Base-by-base conservation (phyloP, 176 grass and related monocot genomes). In the Phyllostachys edulis region DNA sequence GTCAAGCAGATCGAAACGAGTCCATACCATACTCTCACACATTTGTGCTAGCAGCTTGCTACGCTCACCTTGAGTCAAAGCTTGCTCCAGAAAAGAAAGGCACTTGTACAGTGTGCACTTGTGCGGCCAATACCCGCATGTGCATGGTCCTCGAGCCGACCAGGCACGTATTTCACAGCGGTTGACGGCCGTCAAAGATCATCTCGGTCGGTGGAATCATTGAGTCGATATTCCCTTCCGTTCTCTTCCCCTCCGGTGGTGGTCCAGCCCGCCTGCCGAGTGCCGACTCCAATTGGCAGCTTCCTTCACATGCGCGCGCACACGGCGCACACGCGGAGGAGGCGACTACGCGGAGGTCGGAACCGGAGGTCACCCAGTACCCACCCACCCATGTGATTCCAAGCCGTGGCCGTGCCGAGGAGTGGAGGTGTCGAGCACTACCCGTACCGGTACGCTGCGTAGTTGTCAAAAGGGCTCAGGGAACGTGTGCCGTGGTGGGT, bases 301-400 rank as follows among this genome's bases (percentile, higher is more conserved):
- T 77, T 76, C 71, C 63, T 67, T 81, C 77, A 81, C 71, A 81
- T 89, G 87, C 34, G 32, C 41, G 63, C 63, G 32, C 78, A n/a
- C 18, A 29, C 29, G 29, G 32, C 41, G 63, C 63, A 20, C 78
- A 57, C 74, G 21, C 52, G 38, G 36, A 5, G 5, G 5, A n/a
- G 18, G 13, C 17, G 1, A 2, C 5, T 32, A 42, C 5, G 76
- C 69, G 4, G 41, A 29, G 16, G 2, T 13, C 39, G 60, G 69
- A 27, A 26, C 59, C 9, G 23, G 9, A 54, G 36, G 57, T 6
- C 62, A 76, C 62, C 62, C 14, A 67, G n/a, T n/a, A n/a, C n/a
- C n/a, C n/a, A n/a, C 81, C 59, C 32, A 14, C 62, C 67, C 68
- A 80, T 56, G 77, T 65, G 76, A n/a, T 18, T 38, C 51, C 40